These are phyloP conservation scores for Cordyceps farinosa DNA, from an alignment of 2,329 filamentous ascomycete genomes.

Conservation along the genomic window DNA sequence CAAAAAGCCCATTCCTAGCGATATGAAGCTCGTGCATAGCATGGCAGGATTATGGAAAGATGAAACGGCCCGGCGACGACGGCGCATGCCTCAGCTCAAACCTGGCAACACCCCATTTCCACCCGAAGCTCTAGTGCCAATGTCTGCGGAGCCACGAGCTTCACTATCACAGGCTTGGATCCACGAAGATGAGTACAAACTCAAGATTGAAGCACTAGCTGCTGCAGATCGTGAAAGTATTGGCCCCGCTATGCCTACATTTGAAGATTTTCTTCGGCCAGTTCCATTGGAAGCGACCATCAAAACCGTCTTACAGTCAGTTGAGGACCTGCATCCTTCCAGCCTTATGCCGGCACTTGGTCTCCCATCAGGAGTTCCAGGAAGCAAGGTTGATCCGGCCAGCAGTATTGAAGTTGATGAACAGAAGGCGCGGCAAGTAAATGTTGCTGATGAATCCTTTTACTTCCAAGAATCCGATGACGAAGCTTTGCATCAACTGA, in stretches of 20 bases:
- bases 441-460: conserved; percentile 46
- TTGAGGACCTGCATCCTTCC: conserved; percentile 79
- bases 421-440: conserved; percentile 45
- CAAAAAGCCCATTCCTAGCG: conserved; percentile 56
- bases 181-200: conserved; percentile 79
- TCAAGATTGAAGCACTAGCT: conserved; percentile 61
- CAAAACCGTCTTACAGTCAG: conserved; percentile 76
- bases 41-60: conserved; percentile 94
- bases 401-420: conserved; percentile 64
- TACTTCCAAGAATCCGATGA: conserved; percentile 53
- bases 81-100: conserved; percentile 61
- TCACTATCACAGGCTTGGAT: conserved; percentile 80
- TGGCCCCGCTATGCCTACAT: conserved; percentile 43
- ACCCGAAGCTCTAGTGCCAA: conserved; percentile 75
- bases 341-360: conserved; percentile 53
- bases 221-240: conserved; percentile 55
- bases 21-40: conserved; percentile 84
- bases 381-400: conserved; percentile 27
- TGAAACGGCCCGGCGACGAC: conserved; percentile 75
- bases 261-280: conserved; percentile 62
- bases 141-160: conserved; percentile 78
- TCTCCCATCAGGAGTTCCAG: conserved; percentile 29
- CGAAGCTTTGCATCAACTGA: conserved; percentile 37
- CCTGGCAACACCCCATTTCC: conserved; percentile 73
- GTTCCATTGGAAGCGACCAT: conserved; percentile 54